Base-by-base conservation (phyloP, 176 grass and related monocot species). In the Oryza officinalis region DNA sequence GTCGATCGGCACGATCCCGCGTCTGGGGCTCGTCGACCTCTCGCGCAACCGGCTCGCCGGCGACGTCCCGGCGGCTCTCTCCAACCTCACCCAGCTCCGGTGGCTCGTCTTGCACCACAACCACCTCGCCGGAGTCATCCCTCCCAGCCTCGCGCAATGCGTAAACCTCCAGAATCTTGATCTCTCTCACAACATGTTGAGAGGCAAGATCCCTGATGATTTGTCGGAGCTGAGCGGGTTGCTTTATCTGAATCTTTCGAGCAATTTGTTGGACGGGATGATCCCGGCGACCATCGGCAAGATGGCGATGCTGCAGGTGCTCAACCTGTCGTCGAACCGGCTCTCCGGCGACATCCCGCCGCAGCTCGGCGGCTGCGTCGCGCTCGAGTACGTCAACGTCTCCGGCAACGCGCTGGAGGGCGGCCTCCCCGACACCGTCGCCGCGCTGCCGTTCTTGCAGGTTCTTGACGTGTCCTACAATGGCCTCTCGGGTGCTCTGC, bases 321-420 rank as follows among this genome's bases (percentile, higher is more conserved):
- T 98, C 76, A 94, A 98, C 74, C 45, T 98, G 82, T 98, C 96
- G 47, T 91, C 89, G 3, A 98, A 98, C 80, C 65, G 83, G 30
- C 52, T 95, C 57, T 90, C 89, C 1, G 93, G 91, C 76, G 18
- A 37, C 35, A 84, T 97, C 22, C 89, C 91, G 67, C 61, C 87
- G 22, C 91, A 93, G 75, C 81, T 97, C 11, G 84, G 91, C 20
- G 75, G 94, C 87, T 97, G 94, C 35, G 59, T 97, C 70, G 94
- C 94, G 22, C 81, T 97, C 60, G 94, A 97, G 86, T 93, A 91
- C 63, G 54, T 97, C 75, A 93, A 93, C 68, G 65, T 93, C 18
- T 97, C 91, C 14, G 68, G 81, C 22, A 97, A 97, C 82, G 28
- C n/a, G 64, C 79, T 93, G 45, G 73, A 74, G 11, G 91, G 91